Evolutionary conservation across 2,329 filamentous ascomycete species (phyloP).

Genomic region (Arthrobotrys sinensis): DNA sequence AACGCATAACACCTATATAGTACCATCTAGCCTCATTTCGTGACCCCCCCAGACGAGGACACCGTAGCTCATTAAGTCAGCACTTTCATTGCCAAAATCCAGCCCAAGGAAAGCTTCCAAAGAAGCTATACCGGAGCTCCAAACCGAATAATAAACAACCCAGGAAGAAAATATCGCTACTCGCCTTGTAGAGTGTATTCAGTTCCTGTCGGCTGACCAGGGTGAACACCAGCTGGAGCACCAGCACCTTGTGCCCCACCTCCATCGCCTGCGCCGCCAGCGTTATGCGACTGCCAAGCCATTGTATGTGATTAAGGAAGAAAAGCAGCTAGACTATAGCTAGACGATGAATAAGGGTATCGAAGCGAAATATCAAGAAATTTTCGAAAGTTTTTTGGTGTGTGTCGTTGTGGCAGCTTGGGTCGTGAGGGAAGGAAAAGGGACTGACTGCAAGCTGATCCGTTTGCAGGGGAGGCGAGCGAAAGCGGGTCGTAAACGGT

Average conservation of each 20-base stretch:
- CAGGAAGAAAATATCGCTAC: constrained; percentile 15
- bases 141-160: too few species aligned
- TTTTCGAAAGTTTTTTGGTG: constrained; percentile 18
- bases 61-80: constrained; percentile 19
- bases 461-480: constrained; percentile 16
- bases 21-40: neutral
- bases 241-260: constrained; percentile 65
- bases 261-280: constrained; percentile 53
- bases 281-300: constrained; percentile 78
- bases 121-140: constrained; percentile 2
- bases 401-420: constrained; percentile 19
- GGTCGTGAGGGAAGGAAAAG: constrained; percentile 16
- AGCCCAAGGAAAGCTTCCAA: neutral
- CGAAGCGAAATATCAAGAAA: constrained; percentile 11
- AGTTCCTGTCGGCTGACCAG: constrained; percentile 74
- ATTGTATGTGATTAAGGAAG: constrained; percentile 68
- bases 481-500: constrained; percentile 49
- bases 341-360: constrained; percentile 2
- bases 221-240: constrained; percentile 53
- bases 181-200: constrained; percentile 81
- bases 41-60: constrained; percentile 18
- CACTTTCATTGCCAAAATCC: neutral
- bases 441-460: constrained; percentile 28
- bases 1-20: constrained; percentile 91
- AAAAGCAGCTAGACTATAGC: neutral